Evolutionary conservation across 2,329 filamentous ascomycete species (phyloP).

Genomic region (Aspergillus felis): DNA sequence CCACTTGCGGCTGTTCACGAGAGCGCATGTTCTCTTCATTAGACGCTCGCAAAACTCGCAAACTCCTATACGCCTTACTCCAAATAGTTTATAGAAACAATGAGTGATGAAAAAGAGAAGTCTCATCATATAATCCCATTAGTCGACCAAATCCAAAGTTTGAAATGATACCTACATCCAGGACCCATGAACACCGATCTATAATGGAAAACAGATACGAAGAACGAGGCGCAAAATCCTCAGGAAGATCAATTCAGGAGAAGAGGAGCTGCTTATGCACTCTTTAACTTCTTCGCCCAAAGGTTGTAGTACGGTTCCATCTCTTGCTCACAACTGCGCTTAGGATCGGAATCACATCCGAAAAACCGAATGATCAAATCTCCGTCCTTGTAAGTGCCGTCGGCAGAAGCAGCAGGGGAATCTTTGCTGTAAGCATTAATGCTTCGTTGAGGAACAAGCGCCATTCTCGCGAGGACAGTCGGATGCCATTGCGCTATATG

Average conservation of each 20-base stretch:
- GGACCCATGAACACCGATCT: background rate
- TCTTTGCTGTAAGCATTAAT: slow-evolving; percentile 72
- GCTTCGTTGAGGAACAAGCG: slow-evolving; percentile 78
- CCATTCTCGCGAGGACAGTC: slow-evolving; percentile 85
- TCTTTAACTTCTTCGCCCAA: slow-evolving; percentile 36
- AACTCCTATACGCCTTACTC: background rate
- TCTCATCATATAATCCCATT: background rate
- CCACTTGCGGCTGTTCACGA: background rate
- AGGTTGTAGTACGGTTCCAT: slow-evolving; percentile 53
- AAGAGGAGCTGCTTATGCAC: slow-evolving; percentile 7
- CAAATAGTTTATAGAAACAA: background rate
- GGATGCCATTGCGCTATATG: slow-evolving; percentile 95
- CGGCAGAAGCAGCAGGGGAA: slow-evolving; percentile 37
- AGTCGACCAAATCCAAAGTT: background rate
- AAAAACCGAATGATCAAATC: slow-evolving; percentile 79
- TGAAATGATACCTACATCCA: background rate
- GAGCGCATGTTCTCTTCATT: background rate
- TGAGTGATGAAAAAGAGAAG: background rate
- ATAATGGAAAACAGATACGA: background rate
- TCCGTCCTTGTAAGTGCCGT: slow-evolving; percentile 71
- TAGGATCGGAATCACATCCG: slow-evolving; percentile 59
- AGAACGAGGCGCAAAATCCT: background rate
- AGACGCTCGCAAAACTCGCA: too few relatives aligned
- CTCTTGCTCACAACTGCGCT: slow-evolving; percentile 67
- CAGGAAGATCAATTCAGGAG: background rate